Conservation (phyloP, 2,329 filamentous ascomycete species). For the Colletotrichum agaves region DNA sequence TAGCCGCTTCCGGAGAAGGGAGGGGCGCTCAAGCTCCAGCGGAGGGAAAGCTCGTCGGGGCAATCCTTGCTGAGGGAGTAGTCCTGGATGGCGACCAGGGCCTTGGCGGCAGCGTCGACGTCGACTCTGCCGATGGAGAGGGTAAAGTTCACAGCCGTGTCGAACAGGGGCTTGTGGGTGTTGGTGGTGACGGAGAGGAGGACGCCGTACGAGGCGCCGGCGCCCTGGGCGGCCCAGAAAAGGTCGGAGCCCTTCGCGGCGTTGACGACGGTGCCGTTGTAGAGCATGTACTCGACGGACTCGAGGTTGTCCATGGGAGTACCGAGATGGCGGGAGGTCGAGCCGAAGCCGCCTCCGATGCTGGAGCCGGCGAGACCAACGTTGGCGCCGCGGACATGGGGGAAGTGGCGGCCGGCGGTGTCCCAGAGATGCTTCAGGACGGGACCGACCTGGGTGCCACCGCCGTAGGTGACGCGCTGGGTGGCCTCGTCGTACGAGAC, state of each 20-base stretch:
- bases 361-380: constrained; percentile 35
- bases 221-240: constrained; percentile 39
- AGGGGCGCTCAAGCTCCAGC: constrained; percentile 27
- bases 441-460: constrained; percentile 35
- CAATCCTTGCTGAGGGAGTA: constrained; percentile 31
- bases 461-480: constrained; percentile 34
- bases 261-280: constrained; percentile 38
- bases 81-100: constrained; percentile 33
- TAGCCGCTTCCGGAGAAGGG: constrained; percentile 25
- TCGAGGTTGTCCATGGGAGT: constrained; percentile 37
- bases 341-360: constrained; percentile 37
- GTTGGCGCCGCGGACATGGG: constrained; percentile 37
- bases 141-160: constrained; percentile 34
- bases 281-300: constrained; percentile 38
- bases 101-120: constrained; percentile 18
- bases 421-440: constrained; percentile 36
- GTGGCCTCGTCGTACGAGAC: constrained; percentile 28
- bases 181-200: constrained; percentile 36
- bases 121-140: constrained; percentile 24
- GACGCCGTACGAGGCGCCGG: constrained; percentile 35
- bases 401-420: constrained; percentile 36
- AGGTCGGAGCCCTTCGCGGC: constrained; percentile 34
- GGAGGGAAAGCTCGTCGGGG: constrained; percentile 36
- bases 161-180: constrained; percentile 33
- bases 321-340: constrained; percentile 32